These are phyloP conservation scores for Oryza glaberrima DNA, from an alignment of 176 grass and related monocot genomes.

Conservation along the genomic window DNA sequence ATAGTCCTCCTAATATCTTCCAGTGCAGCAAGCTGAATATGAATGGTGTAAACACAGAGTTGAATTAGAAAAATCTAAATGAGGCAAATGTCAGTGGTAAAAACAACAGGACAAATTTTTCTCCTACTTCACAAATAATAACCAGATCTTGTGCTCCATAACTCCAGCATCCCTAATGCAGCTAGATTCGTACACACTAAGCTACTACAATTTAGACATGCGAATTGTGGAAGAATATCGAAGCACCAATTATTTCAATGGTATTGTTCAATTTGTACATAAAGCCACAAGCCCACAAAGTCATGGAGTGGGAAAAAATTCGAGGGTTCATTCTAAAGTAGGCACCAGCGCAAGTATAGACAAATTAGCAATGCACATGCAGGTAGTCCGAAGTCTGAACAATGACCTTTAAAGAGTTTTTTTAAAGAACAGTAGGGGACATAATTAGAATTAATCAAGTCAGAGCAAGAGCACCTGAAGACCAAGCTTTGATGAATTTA, in stretches of 20 bases:
- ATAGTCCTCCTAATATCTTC: slow-evolving; percentile 75
- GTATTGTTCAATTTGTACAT: neutral
- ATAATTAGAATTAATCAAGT: slow-evolving; percentile 24
- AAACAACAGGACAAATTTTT: neutral
- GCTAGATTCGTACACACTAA: neutral
- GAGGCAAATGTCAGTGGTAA: neutral
- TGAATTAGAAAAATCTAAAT: neutral
- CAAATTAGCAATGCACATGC: neutral
- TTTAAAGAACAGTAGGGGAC: neutral
- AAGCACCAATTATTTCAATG: neutral
- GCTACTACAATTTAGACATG: neutral
- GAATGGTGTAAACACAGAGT: neutral
- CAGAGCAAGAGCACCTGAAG: slow-evolving; percentile 9
- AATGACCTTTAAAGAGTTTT: neutral
- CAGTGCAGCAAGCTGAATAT: slow-evolving; percentile 74
- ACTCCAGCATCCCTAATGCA: slow-evolving; percentile 1
- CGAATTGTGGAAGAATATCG: neutral
- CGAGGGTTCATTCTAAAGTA: neutral
- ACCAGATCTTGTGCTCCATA: neutral
- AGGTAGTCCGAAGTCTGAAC: neutral
- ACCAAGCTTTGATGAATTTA: neutral
- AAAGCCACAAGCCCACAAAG: neutral
- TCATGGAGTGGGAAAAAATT: neutral
- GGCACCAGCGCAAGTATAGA: neutral
- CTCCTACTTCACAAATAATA: neutral